These are phyloP conservation scores for Xerocomus brunneocitrinus DNA, from an alignment of 768 basidiomycete species.

Conservation along the genomic window DNA sequence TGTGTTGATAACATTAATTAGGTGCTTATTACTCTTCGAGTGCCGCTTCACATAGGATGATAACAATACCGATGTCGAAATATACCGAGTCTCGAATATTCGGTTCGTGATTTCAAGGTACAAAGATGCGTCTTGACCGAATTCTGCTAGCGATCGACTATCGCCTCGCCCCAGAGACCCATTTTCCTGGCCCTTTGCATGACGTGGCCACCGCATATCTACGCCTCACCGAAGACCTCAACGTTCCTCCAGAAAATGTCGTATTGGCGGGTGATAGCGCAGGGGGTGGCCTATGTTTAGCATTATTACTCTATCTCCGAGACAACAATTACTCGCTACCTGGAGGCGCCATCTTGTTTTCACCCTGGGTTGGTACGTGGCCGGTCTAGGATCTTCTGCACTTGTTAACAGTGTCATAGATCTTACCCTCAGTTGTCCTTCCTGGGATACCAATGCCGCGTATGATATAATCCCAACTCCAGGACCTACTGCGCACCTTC, in stretches of 20 bases:
- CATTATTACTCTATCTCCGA: slow-evolving; percentile 89
- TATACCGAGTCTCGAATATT: slow-evolving; percentile 88
- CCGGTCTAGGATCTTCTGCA: not conserved
- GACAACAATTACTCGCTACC: slow-evolving; percentile 85
- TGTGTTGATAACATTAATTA: slow-evolving; percentile 24
- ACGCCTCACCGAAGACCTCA: slow-evolving; percentile 79
- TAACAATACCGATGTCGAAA: slow-evolving; percentile 90
- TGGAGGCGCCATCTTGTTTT: slow-evolving; percentile 82
- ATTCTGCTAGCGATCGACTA: slow-evolving; percentile 74
- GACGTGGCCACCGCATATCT: slow-evolving; percentile 88
- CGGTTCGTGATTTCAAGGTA: slow-evolving; percentile 38
- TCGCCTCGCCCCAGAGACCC: slow-evolving; percentile 91
- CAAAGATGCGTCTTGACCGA: not conserved
- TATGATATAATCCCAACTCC: slow-evolving; percentile 81
- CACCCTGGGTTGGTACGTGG: slow-evolving; percentile 89
- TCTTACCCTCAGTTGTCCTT: slow-evolving; percentile 94
- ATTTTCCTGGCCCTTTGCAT: slow-evolving; percentile 84
- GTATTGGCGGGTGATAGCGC: slow-evolving; percentile 89
- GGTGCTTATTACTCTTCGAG: slow-evolving; percentile 93
- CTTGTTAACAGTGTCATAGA: slow-evolving; percentile 41
- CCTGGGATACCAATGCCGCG: slow-evolving; percentile 93
- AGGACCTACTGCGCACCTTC: slow-evolving; percentile 72
- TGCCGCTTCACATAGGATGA: slow-evolving; percentile 82
- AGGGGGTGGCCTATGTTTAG: slow-evolving; percentile 83
- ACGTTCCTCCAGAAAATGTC: slow-evolving; percentile 89